Conservation (phyloP, 192 early-diverging fungal species). For the Coemansia sp. region DNA sequence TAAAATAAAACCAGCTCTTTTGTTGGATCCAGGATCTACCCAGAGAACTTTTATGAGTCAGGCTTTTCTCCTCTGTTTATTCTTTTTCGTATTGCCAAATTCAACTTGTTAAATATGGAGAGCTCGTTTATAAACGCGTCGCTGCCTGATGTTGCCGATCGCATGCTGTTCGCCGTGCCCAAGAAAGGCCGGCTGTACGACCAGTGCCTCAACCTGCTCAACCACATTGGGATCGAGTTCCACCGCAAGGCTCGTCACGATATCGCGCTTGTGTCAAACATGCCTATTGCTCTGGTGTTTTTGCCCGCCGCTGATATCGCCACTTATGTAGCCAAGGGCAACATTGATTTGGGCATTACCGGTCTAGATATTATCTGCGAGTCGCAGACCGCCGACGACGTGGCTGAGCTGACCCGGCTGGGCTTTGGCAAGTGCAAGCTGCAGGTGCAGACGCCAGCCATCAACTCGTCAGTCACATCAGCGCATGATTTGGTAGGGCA, state of each 20-base stretch:
- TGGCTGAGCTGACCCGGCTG: conserved; percentile 65
- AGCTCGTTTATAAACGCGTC: conserved; percentile 30
- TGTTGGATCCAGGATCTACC: too few relatives aligned
- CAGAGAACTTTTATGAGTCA: too few relatives aligned
- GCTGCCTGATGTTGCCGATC: conserved; percentile 54
- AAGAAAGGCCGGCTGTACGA: conserved; percentile 98
- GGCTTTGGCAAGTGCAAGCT: conserved; percentile 95
- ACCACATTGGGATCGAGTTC: conserved; percentile 94
- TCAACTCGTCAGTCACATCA: conserved; percentile 31
- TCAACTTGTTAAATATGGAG: conserved; percentile 5
- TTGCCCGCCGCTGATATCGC: conserved; percentile 94
- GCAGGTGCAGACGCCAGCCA: conserved; percentile 85
- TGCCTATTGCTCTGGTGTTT: conserved; percentile 92
- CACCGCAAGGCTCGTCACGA: conserved; percentile 91
- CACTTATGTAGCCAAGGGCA: conserved; percentile 92
- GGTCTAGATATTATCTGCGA: conserved; percentile 95
- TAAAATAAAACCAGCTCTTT: too few relatives aligned
- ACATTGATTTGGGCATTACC: conserved; percentile 95
- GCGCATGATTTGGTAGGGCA: conserved; percentile 81
- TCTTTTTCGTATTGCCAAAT: too few relatives aligned
- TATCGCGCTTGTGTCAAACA: conserved; percentile 92
- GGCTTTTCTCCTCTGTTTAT: too few relatives aligned
- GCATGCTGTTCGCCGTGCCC: conserved; percentile 92
- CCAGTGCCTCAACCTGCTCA: conserved; percentile 75
- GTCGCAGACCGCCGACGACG: conserved; percentile 66